Percentiles rank a stretch among this genome's conserved stretches.
Evolutionary conservation across 768 basidiomycete genomes (phyloP).

Genomic region (Tylopilus plumbeoviolaceoides): DNA sequence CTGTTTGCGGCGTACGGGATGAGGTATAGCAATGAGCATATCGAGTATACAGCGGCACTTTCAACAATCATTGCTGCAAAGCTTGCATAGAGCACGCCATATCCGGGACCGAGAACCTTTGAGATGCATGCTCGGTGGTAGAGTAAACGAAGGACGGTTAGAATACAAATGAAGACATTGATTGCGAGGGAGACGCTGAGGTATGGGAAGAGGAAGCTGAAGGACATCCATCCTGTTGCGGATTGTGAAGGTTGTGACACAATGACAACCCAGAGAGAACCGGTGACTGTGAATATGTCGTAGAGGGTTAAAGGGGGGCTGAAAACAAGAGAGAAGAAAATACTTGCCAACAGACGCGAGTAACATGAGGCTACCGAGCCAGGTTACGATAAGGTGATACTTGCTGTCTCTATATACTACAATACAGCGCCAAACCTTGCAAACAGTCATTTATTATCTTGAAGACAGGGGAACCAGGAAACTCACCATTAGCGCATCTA

Average conservation of each 20-base stretch:
- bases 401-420: slow-evolving; percentile 30
- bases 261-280: slow-evolving; percentile 27
- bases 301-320: not conserved
- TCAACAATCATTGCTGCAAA: slow-evolving; percentile 34
- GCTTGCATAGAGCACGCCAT: slow-evolving; percentile 28
- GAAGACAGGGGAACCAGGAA: not conserved
- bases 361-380: slow-evolving; percentile 19
- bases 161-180: slow-evolving; percentile 29
- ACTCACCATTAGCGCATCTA: slow-evolving; percentile 29
- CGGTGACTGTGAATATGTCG: slow-evolving; percentile 18
- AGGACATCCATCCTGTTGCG: slow-evolving; percentile 27
- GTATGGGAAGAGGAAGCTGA: slow-evolving; percentile 31
- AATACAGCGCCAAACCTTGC: slow-evolving; percentile 31
- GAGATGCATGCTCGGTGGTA: slow-evolving; percentile 26
- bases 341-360: slow-evolving; percentile 24
- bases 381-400: slow-evolving; percentile 14
- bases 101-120: slow-evolving; percentile 24
- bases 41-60: slow-evolving; percentile 33
- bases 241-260: slow-evolving; percentile 23
- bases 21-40: slow-evolving; percentile 31
- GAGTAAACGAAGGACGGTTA: slow-evolving; percentile 31
- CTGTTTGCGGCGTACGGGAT: slow-evolving; percentile 23
- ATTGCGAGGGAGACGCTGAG: slow-evolving; percentile 31
- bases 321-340: not conserved
- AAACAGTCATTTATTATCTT: not conserved